phyloP scores from a whole-genome alignment of 306 rosid genomes.

The Quercus bicolor region DNA sequence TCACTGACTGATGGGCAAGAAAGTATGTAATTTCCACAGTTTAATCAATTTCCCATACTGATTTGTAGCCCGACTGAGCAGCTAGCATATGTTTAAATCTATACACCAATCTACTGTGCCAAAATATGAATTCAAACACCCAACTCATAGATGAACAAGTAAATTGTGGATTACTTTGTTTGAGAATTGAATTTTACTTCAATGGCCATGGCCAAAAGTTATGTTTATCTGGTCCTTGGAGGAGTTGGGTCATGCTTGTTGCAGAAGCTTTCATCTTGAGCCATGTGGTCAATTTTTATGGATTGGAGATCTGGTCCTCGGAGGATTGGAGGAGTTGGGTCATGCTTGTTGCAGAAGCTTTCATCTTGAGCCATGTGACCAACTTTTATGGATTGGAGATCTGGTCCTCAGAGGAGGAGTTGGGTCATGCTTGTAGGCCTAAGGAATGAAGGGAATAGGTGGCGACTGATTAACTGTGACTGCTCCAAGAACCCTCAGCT shows the following conservation, averaged over 20 bases:
- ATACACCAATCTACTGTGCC: conserved; percentile 49
- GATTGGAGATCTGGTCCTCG: conserved; percentile 54
- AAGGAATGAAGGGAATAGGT: conserved; percentile 37
- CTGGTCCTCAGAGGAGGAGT: conserved; percentile 64
- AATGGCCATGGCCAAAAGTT: conserved; percentile 80
- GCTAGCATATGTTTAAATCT: conserved; percentile 40
- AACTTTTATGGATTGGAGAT: conserved; percentile 31
- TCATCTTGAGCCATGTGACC: conserved; percentile 52
- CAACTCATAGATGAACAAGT: conserved; percentile 5
- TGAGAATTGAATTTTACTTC: conserved; percentile 19
- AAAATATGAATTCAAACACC: conserved; percentile 27
- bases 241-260: conserved; percentile 42
- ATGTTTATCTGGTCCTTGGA: conserved; percentile 40
- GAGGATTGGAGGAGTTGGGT: conserved; percentile 78
- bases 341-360: conserved; percentile 60
- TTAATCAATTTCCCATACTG: conserved; percentile 32
- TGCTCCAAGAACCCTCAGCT: conserved; percentile 76
- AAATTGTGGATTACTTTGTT: background rate
- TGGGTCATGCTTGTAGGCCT: conserved; percentile 65
- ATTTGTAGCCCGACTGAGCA: conserved; percentile 22
- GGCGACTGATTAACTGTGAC: conserved; percentile 39
- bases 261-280: conserved; percentile 64
- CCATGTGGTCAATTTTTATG: conserved; percentile 25
- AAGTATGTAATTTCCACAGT: conserved; percentile 38
- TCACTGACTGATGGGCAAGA: conserved; percentile 22